Base-by-base conservation (phyloP, 2,329 filamentous ascomycete species). In the Trichoderma guizhouense region DNA sequence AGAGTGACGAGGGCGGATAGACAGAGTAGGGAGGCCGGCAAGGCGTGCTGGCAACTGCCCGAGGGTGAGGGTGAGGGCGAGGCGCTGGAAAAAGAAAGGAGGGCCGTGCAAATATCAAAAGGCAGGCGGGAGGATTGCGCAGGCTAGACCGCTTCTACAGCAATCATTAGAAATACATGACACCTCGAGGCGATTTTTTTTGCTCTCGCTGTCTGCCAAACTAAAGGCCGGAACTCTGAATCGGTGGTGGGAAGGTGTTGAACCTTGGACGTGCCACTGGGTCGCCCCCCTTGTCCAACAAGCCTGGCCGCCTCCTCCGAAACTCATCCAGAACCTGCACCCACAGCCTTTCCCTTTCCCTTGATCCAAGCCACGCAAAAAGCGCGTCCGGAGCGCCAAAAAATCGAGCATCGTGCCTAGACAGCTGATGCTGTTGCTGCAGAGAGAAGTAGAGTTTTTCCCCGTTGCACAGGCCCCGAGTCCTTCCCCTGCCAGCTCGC, bases 371-470 rank as follows among this genome's bases (percentile, higher is more conserved):
- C 71, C 72, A 72, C 71, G 73, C 74, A 76, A 75, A 74, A 77
- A 79, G 73, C 79, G 79, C 79, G 79, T 80, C 76, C 72, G 75
- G 73, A 71, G 75, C 63, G 62, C 74, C 69, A 73, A 76, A 77
- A 69, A 53, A 28, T 32, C 34, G 34, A 69, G 53, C 76, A 73
- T 77, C 79, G 80, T 78, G 79, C 80, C 77, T 72, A 36, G 72
- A 76, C 74, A 73, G 76, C 78, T 75, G 76, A 81, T 81, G 78
- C 78, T 78, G 74, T 74, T 76, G 74, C 74, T 73, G 70, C 72
- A 76, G 75, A 77, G 74, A 74, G 73, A 76, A 77, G 80, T 81
- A 75, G 55, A 18, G 9, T 53, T 68, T 61, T 69, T 30, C 43
- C 15, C 60, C 18, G 18, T 21, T 30, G 32, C 51, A 24, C 5